Evolutionary conservation across 2,329 filamentous ascomycete genomes (phyloP), one percentile per base, ranked within the genome.

Genomic region (Knufia petricola): DNA sequence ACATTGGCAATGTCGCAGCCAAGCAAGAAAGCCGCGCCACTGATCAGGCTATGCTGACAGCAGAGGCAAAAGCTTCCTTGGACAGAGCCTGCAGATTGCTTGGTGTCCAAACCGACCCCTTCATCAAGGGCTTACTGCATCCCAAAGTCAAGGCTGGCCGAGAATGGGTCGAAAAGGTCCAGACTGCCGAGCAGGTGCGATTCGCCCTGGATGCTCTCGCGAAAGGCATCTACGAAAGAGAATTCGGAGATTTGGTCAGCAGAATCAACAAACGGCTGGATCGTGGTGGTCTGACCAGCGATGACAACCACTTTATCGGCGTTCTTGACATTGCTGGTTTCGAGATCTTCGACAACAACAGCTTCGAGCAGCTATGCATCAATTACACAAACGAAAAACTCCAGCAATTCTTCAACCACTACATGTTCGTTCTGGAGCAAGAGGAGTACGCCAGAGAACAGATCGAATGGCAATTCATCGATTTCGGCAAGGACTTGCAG

Each of bases 371-470:
- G 66, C 77, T 98, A 4, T 98, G 92, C 72, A 98, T 98, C 76
- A 98, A 98, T 68, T 98, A 98, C 68, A 96, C 94, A 53, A 98
- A 98, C 68, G 92, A 98, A 66, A 98, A 95, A 66, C 79, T 98
- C 4, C 92, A 98, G 62, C 92, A 98, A 59, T 98, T 98, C 66
- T 98, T 98, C 77, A 98, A 98, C 61, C 92, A 98, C 64, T 94
- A 98, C 71, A 98, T 98, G 92, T 98, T 98, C 62, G 92, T 98
- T 8, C 74, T 98, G 6, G 92, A 98, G 64, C 92, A 98, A 62
- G 92, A 98, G 65, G 92, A 98, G 65, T 98, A 98, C 65, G 89
- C 92, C 7, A 76, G 90, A 41, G 92, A 98, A 64, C 87, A 95
- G 66, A 98, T 98, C 58, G 92, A 98, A 68, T 98, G 92, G 92